Evolutionary conservation across 805 yeast species (phyloP), one percentile per base, ranked within the genome.

Genomic region (Starmerella etchellsii): DNA sequence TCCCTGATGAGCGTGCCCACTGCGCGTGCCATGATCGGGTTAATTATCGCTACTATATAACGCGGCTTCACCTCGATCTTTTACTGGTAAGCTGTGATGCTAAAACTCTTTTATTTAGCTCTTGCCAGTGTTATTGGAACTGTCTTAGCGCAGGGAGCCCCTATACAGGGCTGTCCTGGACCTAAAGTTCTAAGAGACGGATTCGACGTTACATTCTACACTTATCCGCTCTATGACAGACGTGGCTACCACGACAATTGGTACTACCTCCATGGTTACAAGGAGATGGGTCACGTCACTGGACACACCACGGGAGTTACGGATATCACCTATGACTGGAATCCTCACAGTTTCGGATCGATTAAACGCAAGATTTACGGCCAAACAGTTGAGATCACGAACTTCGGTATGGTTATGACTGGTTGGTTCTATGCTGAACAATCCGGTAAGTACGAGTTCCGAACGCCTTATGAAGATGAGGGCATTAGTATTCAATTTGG

Each of bases 401-500:
- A 36, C 23, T 40, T 40, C 21, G 20, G 29, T 23, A 13, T 31
- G 15, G 40, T 20, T 22, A 3, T 24, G 18, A 36, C 36, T 7
- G 43, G 43, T 2, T 40, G 7, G 24, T 40, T 25, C 30, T 3
- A 25, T 2, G 36, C 43, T 8, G 20, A 23, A 2, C 26, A 37
- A 15, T 11, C 31, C 6, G 43, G 43, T 19, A 13, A 10, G 3
- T 40, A 36, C 29, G 21, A 23, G 15, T 36, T 40, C 25, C 3
- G 11, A 9, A 6, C 15, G 6, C 24, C 33, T 5, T 9, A 4
- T 3, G 43, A 29, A 6, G 43, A 40, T 20, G 43, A 40, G 8
- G 25, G 33, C 3, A 13, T 20, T 15, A 40, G 43, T 23, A 9
- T 40, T 24, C 43, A 40, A 21, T 14, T 40, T 3, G 43, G 43